Conservation (phyloP, 176 grass and related monocot genomes). For the Chloris gayana region DNA sequence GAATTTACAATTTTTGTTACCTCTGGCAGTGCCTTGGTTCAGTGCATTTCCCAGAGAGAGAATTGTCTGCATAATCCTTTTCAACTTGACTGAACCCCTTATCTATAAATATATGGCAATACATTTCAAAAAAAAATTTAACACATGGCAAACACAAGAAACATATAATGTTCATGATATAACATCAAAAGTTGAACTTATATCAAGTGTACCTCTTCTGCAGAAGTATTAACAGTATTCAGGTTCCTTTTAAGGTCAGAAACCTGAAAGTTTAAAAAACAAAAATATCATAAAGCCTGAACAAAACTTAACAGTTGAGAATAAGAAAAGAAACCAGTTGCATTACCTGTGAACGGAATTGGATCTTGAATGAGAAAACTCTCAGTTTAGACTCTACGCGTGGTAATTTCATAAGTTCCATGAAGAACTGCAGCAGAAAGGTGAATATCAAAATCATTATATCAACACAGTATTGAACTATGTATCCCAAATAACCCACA, state of each 20-base stretch:
- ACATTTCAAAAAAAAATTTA: no score
- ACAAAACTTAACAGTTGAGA: constrained; percentile 24
- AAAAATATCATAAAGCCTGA: constrained; percentile 39
- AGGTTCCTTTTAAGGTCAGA: constrained; percentile 82
- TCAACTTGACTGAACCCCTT: constrained; percentile 89
- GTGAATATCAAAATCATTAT: background rate
- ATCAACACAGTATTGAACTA: background rate
- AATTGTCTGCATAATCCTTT: constrained; percentile 99
- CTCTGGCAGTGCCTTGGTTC: constrained; percentile 98
- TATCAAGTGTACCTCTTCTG: constrained; percentile 70
- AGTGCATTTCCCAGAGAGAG: constrained; percentile 98
- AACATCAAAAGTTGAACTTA: constrained; percentile 34
- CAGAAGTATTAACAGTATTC: constrained; percentile 83
- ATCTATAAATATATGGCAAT: constrained; percentile 57
- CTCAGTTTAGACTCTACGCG: constrained; percentile 91
- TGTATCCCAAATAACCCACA: background rate
- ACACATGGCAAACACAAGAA: constrained; percentile 24
- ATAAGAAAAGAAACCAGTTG: constrained; percentile 40
- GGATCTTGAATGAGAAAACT: constrained; percentile 94
- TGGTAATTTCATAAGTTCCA: constrained; percentile 97
- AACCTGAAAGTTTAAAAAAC: constrained; percentile 59
- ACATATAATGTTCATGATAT: constrained; percentile 30
- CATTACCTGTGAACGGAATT: constrained; percentile 75
- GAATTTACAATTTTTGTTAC: constrained; percentile 55
- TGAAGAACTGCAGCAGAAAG: constrained; percentile 70